phyloP scores from a whole-genome alignment of 2,329 filamentous ascomycete genomes.

The Domatiomyces catenatus region DNA sequence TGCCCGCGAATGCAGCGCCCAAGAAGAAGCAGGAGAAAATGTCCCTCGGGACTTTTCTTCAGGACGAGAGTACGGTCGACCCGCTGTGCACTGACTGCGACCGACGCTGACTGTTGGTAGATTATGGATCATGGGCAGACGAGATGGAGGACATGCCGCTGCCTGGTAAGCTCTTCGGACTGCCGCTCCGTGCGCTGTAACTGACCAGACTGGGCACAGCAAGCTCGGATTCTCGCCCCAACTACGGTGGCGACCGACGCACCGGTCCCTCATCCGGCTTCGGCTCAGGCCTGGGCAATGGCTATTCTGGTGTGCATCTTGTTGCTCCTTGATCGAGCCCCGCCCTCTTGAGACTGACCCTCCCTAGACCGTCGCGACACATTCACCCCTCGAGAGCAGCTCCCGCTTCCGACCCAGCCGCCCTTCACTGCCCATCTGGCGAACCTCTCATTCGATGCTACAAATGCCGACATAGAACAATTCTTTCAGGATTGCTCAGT shows the following conservation, averaged over 20 bases:
- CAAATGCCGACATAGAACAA: slow-evolving; percentile 62
- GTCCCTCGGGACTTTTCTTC: slow-evolving; percentile 91
- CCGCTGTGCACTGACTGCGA: slow-evolving; percentile 5
- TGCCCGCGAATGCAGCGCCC: slow-evolving; percentile 46
- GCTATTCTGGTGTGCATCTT: slow-evolving; percentile 20
- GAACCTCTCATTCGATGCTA: slow-evolving; percentile 92
- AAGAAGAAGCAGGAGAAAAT: slow-evolving; percentile 94
- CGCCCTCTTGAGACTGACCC: slow-evolving; percentile 3
- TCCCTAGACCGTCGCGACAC: slow-evolving; percentile 21
- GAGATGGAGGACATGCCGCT: slow-evolving; percentile 82
- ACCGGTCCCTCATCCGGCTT: slow-evolving; percentile 17
- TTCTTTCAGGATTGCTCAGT: slow-evolving; percentile 78
- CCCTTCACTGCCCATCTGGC: slow-evolving; percentile 92
- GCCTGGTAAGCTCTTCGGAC: slow-evolving; percentile 40
- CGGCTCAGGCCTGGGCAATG: slow-evolving; percentile 23
- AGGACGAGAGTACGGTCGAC: slow-evolving; percentile 61
- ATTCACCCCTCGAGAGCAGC: slow-evolving; percentile 53
- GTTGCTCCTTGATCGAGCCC: not conserved
- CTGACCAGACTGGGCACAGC: not conserved
- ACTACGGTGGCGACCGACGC: slow-evolving; percentile 37
- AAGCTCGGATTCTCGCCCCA: slow-evolving; percentile 28
- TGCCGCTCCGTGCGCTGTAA: slow-evolving; percentile 1
- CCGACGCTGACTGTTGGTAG: slow-evolving; percentile 28
- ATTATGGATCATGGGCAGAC: slow-evolving; percentile 89
- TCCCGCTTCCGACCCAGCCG: slow-evolving; percentile 78